These are phyloP conservation scores for Leccinellum albellum DNA, from an alignment of 768 basidiomycete species.

Conservation along the genomic window DNA sequence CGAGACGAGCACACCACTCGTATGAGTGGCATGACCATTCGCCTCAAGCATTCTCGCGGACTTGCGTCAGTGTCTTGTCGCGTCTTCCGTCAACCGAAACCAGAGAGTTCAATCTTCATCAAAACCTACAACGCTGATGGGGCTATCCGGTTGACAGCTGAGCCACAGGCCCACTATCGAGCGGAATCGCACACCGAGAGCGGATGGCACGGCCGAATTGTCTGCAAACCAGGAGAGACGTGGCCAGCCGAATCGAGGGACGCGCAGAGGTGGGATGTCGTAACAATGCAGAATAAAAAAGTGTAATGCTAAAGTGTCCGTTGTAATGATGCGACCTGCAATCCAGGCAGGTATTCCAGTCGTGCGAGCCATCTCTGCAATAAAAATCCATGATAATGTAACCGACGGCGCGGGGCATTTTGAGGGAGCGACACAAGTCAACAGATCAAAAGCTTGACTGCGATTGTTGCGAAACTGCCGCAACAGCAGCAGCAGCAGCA, in stretches of 20 bases:
- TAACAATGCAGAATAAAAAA: constrained; percentile 42
- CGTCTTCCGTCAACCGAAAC: constrained; percentile 48
- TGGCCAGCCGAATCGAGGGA: constrained; percentile 23
- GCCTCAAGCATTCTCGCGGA: constrained; percentile 57
- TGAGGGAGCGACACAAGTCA: constrained; percentile 11
- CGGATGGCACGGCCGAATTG: constrained; percentile 56
- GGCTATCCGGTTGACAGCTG: constrained; percentile 20
- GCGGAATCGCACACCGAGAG: constrained; percentile 26
- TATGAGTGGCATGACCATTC: constrained; percentile 45
- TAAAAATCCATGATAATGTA: constrained; percentile 38
- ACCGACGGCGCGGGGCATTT: constrained; percentile 30
- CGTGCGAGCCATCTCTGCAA: constrained; percentile 37
- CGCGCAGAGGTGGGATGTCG: constrained; percentile 27
- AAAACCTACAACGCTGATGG: constrained; percentile 31
- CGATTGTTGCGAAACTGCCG: constrained; percentile 45
- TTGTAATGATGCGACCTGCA: constrained; percentile 54
- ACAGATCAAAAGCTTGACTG: constrained; percentile 46
- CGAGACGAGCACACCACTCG: constrained; percentile 51
- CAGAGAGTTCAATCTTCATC: constrained; percentile 51
- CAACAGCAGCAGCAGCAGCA: constrained; percentile 51
- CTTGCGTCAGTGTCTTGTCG: constrained; percentile 69
- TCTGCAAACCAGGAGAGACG: constrained; percentile 19
- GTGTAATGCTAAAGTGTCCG: constrained; percentile 39
- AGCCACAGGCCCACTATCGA: constrained; percentile 41
- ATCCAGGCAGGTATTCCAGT: constrained; percentile 54